Conservation (phyloP, 176 grass and related monocot species). For the Eleusine coracana region DNA sequence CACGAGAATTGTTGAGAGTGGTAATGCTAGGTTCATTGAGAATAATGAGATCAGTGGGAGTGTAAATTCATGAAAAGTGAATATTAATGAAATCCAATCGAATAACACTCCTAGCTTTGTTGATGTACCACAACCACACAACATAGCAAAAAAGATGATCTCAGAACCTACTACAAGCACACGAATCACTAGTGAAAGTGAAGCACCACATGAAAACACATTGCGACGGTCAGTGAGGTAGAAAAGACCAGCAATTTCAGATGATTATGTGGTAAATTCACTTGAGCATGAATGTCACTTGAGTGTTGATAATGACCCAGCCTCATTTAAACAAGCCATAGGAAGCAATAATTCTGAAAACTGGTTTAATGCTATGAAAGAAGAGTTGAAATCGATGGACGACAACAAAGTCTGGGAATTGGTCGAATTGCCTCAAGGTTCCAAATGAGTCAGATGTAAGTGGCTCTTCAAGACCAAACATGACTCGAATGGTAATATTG, state of each 20-base stretch:
- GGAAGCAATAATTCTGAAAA: not conserved
- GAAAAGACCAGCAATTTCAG: not conserved
- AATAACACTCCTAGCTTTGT: not conserved
- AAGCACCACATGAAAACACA: not conserved
- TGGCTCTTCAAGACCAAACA: not conserved
- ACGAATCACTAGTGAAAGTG: not conserved
- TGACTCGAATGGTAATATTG: not conserved
- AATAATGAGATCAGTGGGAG: not conserved
- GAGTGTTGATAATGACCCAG: not conserved
- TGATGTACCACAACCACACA: not conserved
- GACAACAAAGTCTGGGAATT: not conserved
- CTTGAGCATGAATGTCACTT: constrained; percentile 19
- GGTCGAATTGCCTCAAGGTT: not conserved
- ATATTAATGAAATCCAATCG: not conserved
- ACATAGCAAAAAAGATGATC: not conserved
- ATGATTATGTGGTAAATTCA: constrained; percentile 30
- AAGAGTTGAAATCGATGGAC: not conserved
- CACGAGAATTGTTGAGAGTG: not conserved
- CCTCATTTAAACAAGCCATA: constrained; percentile 31
- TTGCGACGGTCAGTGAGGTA: not conserved
- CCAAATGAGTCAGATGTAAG: not conserved
- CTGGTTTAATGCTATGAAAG: not conserved
- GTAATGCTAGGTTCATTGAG: constrained; percentile 12
- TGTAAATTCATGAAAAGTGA: not conserved
- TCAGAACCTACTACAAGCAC: not conserved